These are phyloP conservation scores for Blastobotrys illinoisensis DNA, from an alignment of 1,139 yeast species.

Conservation along the genomic window DNA sequence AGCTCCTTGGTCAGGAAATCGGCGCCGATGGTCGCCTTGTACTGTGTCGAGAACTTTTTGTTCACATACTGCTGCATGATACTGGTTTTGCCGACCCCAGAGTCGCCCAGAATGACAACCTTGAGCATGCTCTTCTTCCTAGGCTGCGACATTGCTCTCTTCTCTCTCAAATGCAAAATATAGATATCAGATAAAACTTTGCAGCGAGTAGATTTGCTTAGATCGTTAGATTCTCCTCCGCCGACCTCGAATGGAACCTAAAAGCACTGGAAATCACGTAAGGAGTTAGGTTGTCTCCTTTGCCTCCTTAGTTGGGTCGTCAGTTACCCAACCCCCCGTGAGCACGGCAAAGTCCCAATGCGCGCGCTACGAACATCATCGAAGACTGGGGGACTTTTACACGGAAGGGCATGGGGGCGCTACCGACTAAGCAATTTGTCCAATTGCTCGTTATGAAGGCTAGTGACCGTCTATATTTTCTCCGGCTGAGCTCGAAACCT, in stretches of 20 bases:
- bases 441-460: no score
- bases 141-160: slow-evolving; percentile 8
- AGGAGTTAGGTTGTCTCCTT: not conserved
- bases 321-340: not conserved
- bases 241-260: not conserved
- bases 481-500: no score
- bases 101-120: slow-evolving; percentile 92
- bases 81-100: slow-evolving; percentile 97
- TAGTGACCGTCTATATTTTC: no score
- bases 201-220: not conserved
- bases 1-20: slow-evolving; percentile 93
- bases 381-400: no score
- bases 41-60: slow-evolving; percentile 90
- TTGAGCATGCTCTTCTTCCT: slow-evolving; percentile 88
- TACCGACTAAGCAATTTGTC: no score
- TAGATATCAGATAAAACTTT: not conserved
- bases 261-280: not conserved
- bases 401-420: no score
- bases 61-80: slow-evolving; percentile 93
- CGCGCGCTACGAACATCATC: not conserved
- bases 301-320: not conserved
- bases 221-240: not conserved
- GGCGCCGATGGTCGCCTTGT: slow-evolving; percentile 97
- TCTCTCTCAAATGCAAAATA: not conserved
- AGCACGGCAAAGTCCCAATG: not conserved